A percentile compares a stretch with the other conserved stretches of the same genome.
These are phyloP conservation scores for Adansonia madagascariensis DNA, from an alignment of 441 rosid genomes.

Conservation along the genomic window DNA sequence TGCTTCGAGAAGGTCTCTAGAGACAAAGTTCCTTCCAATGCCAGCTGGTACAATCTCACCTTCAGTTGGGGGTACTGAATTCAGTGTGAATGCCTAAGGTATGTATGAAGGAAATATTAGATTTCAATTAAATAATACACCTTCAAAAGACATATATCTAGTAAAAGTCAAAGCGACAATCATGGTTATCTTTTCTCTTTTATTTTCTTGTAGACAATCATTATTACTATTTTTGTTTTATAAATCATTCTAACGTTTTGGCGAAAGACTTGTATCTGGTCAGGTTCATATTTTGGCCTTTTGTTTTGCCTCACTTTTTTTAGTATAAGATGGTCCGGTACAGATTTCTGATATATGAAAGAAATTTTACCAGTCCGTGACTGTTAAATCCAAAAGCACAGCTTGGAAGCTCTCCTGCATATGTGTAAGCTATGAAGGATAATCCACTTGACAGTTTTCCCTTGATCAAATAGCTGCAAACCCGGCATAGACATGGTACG, in stretches of 20 bases:
- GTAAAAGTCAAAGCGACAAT: background rate
- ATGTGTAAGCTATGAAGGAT: constrained; percentile 50
- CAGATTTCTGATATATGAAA: background rate
- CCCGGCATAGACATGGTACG: background rate
- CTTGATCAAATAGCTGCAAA: constrained; percentile 51
- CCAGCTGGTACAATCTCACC: constrained; percentile 48
- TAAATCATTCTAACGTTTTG: background rate
- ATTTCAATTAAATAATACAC: background rate
- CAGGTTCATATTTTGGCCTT: background rate
- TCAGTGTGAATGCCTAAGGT: constrained; percentile 55
- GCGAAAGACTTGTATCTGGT: background rate
- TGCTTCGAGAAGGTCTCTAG: constrained; percentile 63
- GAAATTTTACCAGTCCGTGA: constrained; percentile 49
- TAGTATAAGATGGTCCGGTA: background rate
- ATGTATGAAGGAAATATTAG: constrained; percentile 2
- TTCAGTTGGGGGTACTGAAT: constrained; percentile 59
- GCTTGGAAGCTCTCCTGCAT: constrained; percentile 69
- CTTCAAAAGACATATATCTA: background rate
- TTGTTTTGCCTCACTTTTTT: background rate
- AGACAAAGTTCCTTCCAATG: constrained; percentile 58
- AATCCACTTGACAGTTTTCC: constrained; percentile 43
- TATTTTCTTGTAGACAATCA: background rate
- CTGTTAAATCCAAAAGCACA: constrained; percentile 61
- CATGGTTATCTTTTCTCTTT: background rate
- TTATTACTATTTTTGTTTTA: background rate